Percentiles rank a stretch among this genome's conserved stretches.
These are phyloP conservation scores for Avicennia marina DNA, from an alignment of 257 asterid species.

Conservation along the genomic window DNA sequence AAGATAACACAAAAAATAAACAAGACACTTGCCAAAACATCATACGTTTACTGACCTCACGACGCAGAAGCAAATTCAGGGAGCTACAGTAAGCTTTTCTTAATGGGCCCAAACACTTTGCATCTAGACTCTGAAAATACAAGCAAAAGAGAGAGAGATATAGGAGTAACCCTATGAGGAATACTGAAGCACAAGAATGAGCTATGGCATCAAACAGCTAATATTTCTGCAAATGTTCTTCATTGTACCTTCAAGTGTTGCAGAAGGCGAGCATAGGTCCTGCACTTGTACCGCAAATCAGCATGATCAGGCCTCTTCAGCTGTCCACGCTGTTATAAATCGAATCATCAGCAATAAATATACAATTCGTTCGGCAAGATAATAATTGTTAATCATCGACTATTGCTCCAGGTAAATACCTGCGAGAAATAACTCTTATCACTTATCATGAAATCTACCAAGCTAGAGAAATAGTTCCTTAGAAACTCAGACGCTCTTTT, in stretches of 20 bases:
- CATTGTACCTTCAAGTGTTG: constrained; percentile 84
- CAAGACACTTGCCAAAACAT: constrained; percentile 20
- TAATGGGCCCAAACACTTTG: constrained; percentile 77
- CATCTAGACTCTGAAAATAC: constrained; percentile 81
- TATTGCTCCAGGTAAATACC: constrained; percentile 42
- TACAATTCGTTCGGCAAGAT: neutral
- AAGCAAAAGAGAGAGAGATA: neutral
- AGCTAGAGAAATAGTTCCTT: constrained; percentile 80
- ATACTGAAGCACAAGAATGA: constrained; percentile 11
- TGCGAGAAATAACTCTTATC: constrained; percentile 97
- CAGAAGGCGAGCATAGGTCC: constrained; percentile 98
- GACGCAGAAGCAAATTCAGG: constrained; percentile 87
- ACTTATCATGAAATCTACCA: constrained; percentile 99
- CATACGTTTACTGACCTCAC: constrained; percentile 66
- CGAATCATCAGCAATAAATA: constrained; percentile 18
- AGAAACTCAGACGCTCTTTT: constrained; percentile 94
- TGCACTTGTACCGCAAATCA: constrained; percentile 91
- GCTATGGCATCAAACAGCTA: constrained; percentile 17
- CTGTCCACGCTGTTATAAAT: constrained; percentile 80
- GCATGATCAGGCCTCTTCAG: constrained; percentile 99
- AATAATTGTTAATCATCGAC: neutral
- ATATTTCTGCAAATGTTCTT: constrained; percentile 1
- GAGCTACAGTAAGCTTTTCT: constrained; percentile 99
- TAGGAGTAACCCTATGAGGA: constrained; percentile 11
- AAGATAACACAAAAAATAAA: constrained; percentile 15